phyloP scores from a whole-genome alignment of 768 basidiomycete genomes.

The Boletus patriciae region DNA sequence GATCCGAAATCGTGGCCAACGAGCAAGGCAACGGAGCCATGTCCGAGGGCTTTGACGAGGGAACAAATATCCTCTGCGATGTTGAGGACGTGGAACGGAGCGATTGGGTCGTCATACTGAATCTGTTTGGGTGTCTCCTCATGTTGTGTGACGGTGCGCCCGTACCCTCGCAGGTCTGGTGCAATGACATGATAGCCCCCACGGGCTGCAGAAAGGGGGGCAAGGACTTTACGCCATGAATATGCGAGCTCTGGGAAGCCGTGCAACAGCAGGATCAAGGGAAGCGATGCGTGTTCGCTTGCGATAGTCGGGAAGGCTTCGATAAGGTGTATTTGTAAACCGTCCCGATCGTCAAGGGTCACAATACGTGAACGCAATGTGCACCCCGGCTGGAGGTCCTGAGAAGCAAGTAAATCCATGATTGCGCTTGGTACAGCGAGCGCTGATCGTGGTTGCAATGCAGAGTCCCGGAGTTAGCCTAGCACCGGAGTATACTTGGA shows the following conservation, averaged over 20 bases:
- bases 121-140: constrained; percentile 20
- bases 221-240: constrained; percentile 62
- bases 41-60: constrained; percentile 52
- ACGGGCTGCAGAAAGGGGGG: constrained; percentile 43
- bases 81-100: constrained; percentile 52
- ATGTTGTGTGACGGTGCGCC: constrained; percentile 37
- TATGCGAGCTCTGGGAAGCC: constrained; percentile 69
- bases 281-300: constrained; percentile 29
- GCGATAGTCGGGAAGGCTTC: constrained; percentile 40
- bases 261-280: constrained; percentile 58
- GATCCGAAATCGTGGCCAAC: constrained; percentile 67
- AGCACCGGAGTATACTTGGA: neutral
- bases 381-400: constrained; percentile 31
- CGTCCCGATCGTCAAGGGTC: constrained; percentile 47
- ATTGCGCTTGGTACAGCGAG: neutral
- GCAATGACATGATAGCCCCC: constrained; percentile 61
- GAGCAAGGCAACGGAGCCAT: constrained; percentile 46
- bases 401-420: constrained; percentile 18
- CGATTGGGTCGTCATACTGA: constrained; percentile 48
- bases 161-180: constrained; percentile 60
- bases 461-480: neutral
- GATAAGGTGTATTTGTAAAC: constrained; percentile 44
- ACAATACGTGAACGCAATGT: constrained; percentile 39
- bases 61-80: constrained; percentile 51
- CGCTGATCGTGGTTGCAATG: neutral